Conservation (phyloP, 345 rosid species). For the Syzygium aqueum region DNA sequence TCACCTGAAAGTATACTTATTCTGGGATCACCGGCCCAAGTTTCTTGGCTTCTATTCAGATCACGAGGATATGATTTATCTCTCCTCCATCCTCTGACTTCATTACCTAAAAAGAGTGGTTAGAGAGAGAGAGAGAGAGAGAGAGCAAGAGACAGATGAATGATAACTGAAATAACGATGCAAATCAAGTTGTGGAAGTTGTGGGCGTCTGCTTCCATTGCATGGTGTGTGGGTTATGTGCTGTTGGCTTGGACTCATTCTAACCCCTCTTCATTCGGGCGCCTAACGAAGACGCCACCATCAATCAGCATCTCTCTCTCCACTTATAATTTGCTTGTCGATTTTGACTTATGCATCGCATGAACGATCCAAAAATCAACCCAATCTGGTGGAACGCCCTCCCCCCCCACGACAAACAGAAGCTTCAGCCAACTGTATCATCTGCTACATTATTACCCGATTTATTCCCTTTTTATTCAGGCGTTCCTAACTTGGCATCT, state of each 20-base stretch:
- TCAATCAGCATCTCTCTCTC: not conserved
- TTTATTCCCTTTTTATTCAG: not conserved
- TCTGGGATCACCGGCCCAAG: no score
- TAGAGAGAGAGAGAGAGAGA: not conserved
- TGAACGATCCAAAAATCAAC: not conserved
- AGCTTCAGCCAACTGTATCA: slow-evolving; percentile 2
- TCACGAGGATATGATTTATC: not conserved
- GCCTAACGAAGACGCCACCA: not conserved
- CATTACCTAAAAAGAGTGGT: not conserved
- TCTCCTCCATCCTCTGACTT: not conserved
- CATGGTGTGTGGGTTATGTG: not conserved
- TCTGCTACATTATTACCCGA: not conserved
- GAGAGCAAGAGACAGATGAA: not conserved
- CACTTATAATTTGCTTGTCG: not conserved
- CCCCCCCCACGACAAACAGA: slow-evolving; percentile 2
- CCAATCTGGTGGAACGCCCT: slow-evolving; percentile 3
- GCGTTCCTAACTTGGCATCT: not conserved
- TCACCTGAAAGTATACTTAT: not conserved
- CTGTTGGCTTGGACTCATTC: not conserved
- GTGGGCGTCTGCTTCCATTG: not conserved
- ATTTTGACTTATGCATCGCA: not conserved
- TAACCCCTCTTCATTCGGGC: not conserved
- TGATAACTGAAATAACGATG: slow-evolving; percentile 3
- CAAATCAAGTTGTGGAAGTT: not conserved
- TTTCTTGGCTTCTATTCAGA: no score